Evolutionary conservation across 2,329 filamentous ascomycete species (phyloP).

Genomic region (Apiospora malaysiana): DNA sequence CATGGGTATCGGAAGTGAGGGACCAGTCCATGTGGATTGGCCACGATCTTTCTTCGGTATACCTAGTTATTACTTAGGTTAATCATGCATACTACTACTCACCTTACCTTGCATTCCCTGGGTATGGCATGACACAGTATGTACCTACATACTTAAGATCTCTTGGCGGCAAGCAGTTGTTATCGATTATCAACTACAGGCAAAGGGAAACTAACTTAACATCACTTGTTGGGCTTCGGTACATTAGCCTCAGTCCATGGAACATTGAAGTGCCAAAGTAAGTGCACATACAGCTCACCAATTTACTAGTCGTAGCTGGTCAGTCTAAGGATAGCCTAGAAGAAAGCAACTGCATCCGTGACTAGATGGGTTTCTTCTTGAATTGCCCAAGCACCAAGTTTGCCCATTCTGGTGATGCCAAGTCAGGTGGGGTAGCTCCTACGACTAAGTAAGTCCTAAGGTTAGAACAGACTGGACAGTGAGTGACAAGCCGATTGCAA

Average conservation of each 20-base stretch:
- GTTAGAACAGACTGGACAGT: too few species aligned
- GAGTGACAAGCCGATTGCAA: too few species aligned
- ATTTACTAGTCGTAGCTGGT: not conserved
- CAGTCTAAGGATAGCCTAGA: not conserved
- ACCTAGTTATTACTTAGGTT: not conserved
- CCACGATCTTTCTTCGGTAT: not conserved
- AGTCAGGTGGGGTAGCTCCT: constrained; percentile 7
- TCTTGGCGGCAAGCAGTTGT: constrained; percentile 5
- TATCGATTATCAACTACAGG: not conserved
- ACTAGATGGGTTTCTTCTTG: not conserved
- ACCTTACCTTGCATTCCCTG: not conserved
- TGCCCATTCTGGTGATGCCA: constrained; percentile 7
- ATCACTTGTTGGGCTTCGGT: not conserved
- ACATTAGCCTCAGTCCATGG: constrained; percentile 1
- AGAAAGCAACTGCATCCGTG: not conserved
- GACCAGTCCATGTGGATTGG: constrained; percentile 1
- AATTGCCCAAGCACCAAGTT: not conserved
- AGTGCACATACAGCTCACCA: too few species aligned
- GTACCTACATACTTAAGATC: not conserved
- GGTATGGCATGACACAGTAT: not conserved
- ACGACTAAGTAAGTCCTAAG: too few species aligned
- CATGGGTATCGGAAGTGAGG: not conserved
- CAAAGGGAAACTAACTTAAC: not conserved
- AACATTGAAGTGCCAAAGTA: too few species aligned
- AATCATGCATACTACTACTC: not conserved